Conservation (phyloP, 2,329 filamentous ascomycete species). For the Passalora sequoiae region DNA sequence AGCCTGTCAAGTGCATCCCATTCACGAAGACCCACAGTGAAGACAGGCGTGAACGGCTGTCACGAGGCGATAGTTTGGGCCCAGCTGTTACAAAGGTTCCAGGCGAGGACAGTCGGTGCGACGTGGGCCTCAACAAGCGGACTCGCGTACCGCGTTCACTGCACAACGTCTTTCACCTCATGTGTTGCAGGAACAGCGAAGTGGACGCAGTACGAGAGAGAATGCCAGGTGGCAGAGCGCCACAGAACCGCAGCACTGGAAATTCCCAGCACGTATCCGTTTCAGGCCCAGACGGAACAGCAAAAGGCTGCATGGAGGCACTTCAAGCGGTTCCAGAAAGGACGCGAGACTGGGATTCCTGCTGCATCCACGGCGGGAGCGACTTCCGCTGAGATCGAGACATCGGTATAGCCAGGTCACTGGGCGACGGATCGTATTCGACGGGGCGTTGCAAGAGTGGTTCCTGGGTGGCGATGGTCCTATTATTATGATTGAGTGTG, state of each 20-base stretch:
- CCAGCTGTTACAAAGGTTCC: neutral
- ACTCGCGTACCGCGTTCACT: slow-evolving; percentile 7
- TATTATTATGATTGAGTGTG: too few species aligned
- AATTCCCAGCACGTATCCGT: slow-evolving; percentile 7
- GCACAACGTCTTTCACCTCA: slow-evolving; percentile 4
- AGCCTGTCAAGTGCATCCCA: neutral
- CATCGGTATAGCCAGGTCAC: too few species aligned
- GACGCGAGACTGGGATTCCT: too few species aligned
- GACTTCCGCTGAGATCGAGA: too few species aligned
- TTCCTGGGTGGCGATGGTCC: too few species aligned
- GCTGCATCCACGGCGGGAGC: too few species aligned
- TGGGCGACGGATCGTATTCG: too few species aligned
- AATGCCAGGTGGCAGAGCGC: slow-evolving; percentile 11
- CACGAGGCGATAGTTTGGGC: too few species aligned
- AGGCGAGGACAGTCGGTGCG: neutral
- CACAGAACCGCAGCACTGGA: slow-evolving; percentile 7
- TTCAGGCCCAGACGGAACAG: slow-evolving; percentile 14
- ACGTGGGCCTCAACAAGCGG: neutral
- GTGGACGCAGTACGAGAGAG: slow-evolving; percentile 6
- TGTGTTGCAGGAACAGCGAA: slow-evolving; percentile 13
- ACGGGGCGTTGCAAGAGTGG: too few species aligned
- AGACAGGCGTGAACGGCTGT: slow-evolving; percentile 9
- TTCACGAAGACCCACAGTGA: neutral
- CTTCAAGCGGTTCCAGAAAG: slow-evolving; percentile 8
- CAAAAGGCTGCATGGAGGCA: slow-evolving; percentile 14